Conservation (phyloP, 257 asterid species). For the Linderniella brevidens region DNA sequence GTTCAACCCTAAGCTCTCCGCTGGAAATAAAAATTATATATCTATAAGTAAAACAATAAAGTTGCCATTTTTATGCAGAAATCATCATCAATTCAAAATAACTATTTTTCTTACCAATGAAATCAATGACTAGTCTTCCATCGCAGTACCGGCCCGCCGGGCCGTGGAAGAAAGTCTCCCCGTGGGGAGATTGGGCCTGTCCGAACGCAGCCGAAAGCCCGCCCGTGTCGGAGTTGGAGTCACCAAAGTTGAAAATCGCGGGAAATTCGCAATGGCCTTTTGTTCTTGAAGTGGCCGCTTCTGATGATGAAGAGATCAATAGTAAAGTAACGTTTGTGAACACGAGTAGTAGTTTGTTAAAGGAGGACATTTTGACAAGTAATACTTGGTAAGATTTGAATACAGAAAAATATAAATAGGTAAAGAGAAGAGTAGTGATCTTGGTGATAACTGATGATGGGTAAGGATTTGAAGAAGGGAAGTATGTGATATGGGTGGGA, state of each 20-base stretch:
- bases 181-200: constrained; percentile 51
- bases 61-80: constrained; percentile 34
- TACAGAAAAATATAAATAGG: too few relatives aligned
- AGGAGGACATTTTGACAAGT: too few relatives aligned
- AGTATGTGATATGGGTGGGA: too few relatives aligned
- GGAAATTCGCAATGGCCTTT: constrained; percentile 23
- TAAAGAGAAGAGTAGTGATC: too few relatives aligned
- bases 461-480: too few relatives aligned
- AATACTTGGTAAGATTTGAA: too few relatives aligned
- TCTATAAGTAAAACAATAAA: too few relatives aligned
- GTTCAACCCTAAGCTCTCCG: constrained; percentile 51
- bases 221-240: constrained; percentile 84
- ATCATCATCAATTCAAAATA: too few relatives aligned
- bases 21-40: constrained; percentile 19
- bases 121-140: constrained; percentile 61
- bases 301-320: too few relatives aligned
- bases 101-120: constrained; percentile 24
- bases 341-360: too few relatives aligned
- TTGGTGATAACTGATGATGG: too few relatives aligned
- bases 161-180: constrained; percentile 36
- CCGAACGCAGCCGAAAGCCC: constrained; percentile 65
- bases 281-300: not conserved
- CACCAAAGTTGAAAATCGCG: constrained; percentile 75
- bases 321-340: too few relatives aligned
- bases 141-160: constrained; percentile 55